phyloP scores from a whole-genome alignment of 2,329 filamentous ascomycete genomes.

The Neonectria coccinea region DNA sequence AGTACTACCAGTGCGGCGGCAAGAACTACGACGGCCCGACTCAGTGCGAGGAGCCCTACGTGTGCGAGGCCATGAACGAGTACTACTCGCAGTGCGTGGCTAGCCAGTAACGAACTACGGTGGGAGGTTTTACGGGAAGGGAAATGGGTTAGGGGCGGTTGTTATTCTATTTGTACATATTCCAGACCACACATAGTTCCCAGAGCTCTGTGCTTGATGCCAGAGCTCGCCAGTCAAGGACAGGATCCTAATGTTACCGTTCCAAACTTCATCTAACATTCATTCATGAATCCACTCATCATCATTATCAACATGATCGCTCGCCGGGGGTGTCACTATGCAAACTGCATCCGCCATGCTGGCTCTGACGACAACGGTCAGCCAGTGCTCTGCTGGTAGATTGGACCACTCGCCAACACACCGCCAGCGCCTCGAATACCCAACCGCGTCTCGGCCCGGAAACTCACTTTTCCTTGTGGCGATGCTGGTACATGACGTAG shows the following conservation, averaged over 20 bases:
- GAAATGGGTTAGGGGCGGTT: conserved; percentile 3
- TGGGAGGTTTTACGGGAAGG: background rate
- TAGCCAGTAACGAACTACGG: conserved; percentile 1
- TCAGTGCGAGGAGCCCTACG: conserved; percentile 37
- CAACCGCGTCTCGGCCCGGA: background rate
- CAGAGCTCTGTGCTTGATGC: conserved; percentile 33
- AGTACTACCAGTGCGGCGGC: conserved; percentile 41
- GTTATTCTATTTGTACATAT: conserved; percentile 32
- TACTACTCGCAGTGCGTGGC: conserved; percentile 41
- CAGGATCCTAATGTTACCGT: conserved; percentile 25
- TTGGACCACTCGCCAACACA: background rate
- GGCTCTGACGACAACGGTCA: conserved; percentile 5
- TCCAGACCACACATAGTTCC: conserved; percentile 27
- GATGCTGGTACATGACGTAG: conserved; percentile 20
- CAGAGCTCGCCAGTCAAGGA: conserved; percentile 21
- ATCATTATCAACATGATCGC: background rate
- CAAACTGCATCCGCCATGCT: background rate
- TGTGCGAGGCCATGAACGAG: conserved; percentile 35
- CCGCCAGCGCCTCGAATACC: background rate
- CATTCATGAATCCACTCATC: background rate
- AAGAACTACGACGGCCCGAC: conserved; percentile 36
- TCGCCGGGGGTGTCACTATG: background rate
- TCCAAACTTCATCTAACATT: background rate
- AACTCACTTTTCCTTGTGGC: conserved; percentile 8
- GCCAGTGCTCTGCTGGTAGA: background rate